These are phyloP conservation scores for Paragyromitra xinjiangensis DNA, from an alignment of 495 filamentous ascomycete genomes.

Conservation along the genomic window DNA sequence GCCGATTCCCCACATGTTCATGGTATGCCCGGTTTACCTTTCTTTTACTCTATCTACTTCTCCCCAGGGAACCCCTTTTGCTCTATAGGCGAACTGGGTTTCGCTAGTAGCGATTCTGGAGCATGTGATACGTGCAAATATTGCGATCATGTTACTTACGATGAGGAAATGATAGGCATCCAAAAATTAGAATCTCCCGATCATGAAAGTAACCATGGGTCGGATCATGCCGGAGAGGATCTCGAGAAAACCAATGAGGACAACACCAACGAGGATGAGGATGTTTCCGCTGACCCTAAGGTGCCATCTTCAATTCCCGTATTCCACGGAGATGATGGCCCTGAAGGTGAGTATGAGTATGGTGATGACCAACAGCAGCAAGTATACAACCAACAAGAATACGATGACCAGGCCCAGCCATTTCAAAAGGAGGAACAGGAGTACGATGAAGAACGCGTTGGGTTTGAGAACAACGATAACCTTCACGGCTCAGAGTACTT, in stretches of 20 bases:
- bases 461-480: slow-evolving; percentile 27
- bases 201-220: slow-evolving; percentile 21
- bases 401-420: slow-evolving; percentile 29
- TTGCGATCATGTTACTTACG: slow-evolving; percentile 40
- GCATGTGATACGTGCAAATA: slow-evolving; percentile 10
- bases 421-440: slow-evolving; percentile 45
- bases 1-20: slow-evolving; percentile 16
- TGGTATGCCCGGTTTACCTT: slow-evolving; percentile 30
- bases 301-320: slow-evolving; percentile 49
- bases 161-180: slow-evolving; percentile 22
- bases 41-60: background rate
- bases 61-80: background rate
- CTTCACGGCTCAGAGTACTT: slow-evolving; percentile 36
- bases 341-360: slow-evolving; percentile 43
- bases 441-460: slow-evolving; percentile 27
- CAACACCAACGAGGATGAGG: slow-evolving; percentile 8
- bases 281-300: slow-evolving; percentile 3
- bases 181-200: slow-evolving; percentile 30
- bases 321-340: slow-evolving; percentile 39
- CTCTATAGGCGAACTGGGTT: background rate
- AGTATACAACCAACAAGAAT: slow-evolving; percentile 40
- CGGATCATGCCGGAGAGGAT: slow-evolving; percentile 14
- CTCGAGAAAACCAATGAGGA: slow-evolving; percentile 16
- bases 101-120: background rate
- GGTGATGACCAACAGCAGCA: slow-evolving; percentile 37